Evolutionary conservation across 2,329 filamentous ascomycete genomes (phyloP), one percentile per base, ranked within the genome.

Genomic region (Fusarium drepaniforme): DNA sequence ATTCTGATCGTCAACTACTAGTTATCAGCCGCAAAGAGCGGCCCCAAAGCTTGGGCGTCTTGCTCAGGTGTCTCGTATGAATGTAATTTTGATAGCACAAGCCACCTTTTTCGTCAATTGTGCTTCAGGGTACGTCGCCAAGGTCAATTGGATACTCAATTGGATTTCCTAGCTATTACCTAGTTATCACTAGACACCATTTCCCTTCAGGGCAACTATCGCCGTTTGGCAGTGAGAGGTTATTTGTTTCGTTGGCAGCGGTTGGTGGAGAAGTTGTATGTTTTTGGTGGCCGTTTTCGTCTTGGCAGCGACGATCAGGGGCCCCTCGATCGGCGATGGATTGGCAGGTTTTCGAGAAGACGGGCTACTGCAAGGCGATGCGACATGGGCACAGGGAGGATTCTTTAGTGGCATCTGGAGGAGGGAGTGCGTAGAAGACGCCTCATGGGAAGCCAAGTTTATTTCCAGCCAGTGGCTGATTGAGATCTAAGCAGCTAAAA

Each of bases 271-370:
- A 73, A 53, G 59, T 58, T 37, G 9, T 21, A 59, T 37, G 62
- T 68, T 42, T 59, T 64, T 70, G 28, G 42, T 67, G 44, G 64
- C 61, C 56, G 49, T 57, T 68, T 53, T 75, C 67, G 73, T 71
- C 67, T 68, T 75, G 67, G 73, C 70, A 46, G 42, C 60, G 70
- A 38, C 58, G 73, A 75, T 75, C 73, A 73, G 67, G 72, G 62
- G 63, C 28, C 40, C 64, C 64, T 64, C 42, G 63, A 70, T 75
- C 66, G 63, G 66, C 59, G 69, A 75, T 70, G 66, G 30, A 33
- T 33, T 33, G 30, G 11, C 53, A 75, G 53, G 61, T 68, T 63
- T 66, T 73, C 38, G 35, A 66, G 72, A 75, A 67, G 61, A 53
- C 56, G 13, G 57, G 42, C 59, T 70, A 70, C 72, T 70, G 69